Conservation (phyloP, 106 monocot species). For the Dendrobium chrysotoxum region DNA sequence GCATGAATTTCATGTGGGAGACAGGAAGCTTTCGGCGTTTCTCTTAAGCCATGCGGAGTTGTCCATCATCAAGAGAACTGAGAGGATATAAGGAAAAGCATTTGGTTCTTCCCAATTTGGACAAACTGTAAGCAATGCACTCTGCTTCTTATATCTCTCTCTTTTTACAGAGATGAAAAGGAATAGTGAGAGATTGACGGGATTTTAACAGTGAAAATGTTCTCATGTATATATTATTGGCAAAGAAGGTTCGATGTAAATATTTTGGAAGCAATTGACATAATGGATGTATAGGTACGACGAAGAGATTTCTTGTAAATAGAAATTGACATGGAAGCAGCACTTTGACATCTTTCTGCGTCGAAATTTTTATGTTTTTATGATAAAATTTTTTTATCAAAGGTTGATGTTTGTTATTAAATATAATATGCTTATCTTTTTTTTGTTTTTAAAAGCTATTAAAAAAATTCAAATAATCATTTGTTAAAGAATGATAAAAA, state of each 20-base stretch:
- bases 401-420: too few relatives aligned
- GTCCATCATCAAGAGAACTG: not conserved
- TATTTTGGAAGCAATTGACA: not conserved
- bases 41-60: not conserved
- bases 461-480: too few relatives aligned
- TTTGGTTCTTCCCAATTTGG: constrained; percentile 2
- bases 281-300: not conserved
- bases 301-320: not conserved
- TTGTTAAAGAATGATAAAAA: too few relatives aligned
- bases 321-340: not conserved
- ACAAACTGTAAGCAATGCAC: not conserved
- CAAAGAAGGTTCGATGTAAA: not conserved
- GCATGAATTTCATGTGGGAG: not conserved
- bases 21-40: not conserved
- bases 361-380: too few relatives aligned
- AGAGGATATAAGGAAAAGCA: not conserved
- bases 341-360: too few relatives aligned
- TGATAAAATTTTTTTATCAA: too few relatives aligned
- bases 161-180: not conserved
- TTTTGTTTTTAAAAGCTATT: too few relatives aligned
- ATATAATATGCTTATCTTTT: too few relatives aligned
- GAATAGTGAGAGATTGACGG: not conserved
- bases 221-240: too few relatives aligned
- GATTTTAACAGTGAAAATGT: too few relatives aligned
- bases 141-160: not conserved